phyloP scores from a whole-genome alignment of 2,329 filamentous ascomycete species.

The Pseudogymnoascus destructans region DNA sequence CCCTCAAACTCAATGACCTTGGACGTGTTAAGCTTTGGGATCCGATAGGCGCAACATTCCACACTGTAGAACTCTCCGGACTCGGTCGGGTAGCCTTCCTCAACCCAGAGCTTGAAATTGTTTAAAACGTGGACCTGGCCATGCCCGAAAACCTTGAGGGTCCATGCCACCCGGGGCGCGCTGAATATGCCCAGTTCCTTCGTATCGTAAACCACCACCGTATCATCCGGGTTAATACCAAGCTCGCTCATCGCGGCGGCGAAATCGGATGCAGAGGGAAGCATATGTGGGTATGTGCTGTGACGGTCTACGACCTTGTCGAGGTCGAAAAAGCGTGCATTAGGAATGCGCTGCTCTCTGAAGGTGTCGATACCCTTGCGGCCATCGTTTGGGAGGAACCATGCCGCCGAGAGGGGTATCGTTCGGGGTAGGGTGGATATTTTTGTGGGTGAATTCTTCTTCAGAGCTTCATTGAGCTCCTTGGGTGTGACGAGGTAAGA shows the following conservation, averaged over 20 bases:
- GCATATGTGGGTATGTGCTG: constrained; percentile 92
- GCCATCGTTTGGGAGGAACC: constrained; percentile 91
- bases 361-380: constrained; percentile 73
- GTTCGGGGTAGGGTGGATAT: constrained; percentile 73
- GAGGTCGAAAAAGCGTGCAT: constrained; percentile 89
- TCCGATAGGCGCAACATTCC: constrained; percentile 51
- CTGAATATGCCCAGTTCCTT: constrained; percentile 89
- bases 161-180: constrained; percentile 89
- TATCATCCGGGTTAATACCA: constrained; percentile 77
- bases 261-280: constrained; percentile 70
- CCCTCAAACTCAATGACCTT: constrained; percentile 74
- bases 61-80: constrained; percentile 60
- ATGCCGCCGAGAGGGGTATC: constrained; percentile 80
- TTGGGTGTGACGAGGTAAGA: constrained; percentile 78
- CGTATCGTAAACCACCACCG: constrained; percentile 86
- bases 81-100: constrained; percentile 69
- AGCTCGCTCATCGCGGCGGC: constrained; percentile 78
- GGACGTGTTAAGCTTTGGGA: constrained; percentile 41
- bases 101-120: constrained; percentile 91
- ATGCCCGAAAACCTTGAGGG: constrained; percentile 80
- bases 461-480: constrained; percentile 68
- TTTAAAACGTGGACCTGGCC: constrained; percentile 78
- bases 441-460: constrained; percentile 65
- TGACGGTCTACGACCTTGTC: constrained; percentile 80
- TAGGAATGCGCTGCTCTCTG: constrained; percentile 70